Conservation (phyloP, 1,284 basidiomycete genomes). For the Cutaneotrichosporon sp. region DNA sequence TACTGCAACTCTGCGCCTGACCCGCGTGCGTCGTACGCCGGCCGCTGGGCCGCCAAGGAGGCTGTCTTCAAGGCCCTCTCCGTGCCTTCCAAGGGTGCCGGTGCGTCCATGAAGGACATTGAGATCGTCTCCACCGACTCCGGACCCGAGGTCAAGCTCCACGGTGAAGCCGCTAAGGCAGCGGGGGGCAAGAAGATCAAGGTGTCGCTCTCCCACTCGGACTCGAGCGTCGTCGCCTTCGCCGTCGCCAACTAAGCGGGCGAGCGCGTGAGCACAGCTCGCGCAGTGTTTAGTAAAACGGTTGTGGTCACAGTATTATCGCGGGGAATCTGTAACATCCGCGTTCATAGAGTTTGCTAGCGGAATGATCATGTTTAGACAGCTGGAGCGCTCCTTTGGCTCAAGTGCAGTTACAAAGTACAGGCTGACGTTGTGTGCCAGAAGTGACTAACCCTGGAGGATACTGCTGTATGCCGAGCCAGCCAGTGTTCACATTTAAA, state of each 20-base stretch:
- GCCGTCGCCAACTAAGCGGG: slow-evolving; percentile 42
- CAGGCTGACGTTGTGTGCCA: too few species aligned
- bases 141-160: slow-evolving; percentile 66
- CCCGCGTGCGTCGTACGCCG: slow-evolving; percentile 83
- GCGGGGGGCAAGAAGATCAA: slow-evolving; percentile 70
- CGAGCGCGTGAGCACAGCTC: too few species aligned
- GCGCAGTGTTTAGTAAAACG: neutral
- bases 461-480: too few species aligned
- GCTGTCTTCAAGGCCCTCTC: slow-evolving; percentile 98
- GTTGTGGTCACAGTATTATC: slow-evolving; percentile 6
- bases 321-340: neutral
- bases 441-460: too few species aligned
- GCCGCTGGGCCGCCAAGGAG: slow-evolving; percentile 96
- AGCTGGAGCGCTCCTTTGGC: too few species aligned
- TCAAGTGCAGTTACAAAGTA: too few species aligned
- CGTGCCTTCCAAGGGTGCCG: slow-evolving; percentile 83
- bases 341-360: slow-evolving; percentile 4
- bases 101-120: slow-evolving; percentile 90
- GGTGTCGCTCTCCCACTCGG: slow-evolving; percentile 78
- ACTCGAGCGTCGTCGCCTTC: slow-evolving; percentile 47
- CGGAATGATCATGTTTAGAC: slow-evolving; percentile 4
- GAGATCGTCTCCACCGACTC: slow-evolving; percentile 71
- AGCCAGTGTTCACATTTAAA: too few species aligned
- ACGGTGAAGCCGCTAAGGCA: slow-evolving; percentile 73
- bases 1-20: slow-evolving; percentile 88